These are phyloP conservation scores for Fomitopsis pinicola DNA, from an alignment of 1,284 basidiomycete genomes.

Conservation along the genomic window DNA sequence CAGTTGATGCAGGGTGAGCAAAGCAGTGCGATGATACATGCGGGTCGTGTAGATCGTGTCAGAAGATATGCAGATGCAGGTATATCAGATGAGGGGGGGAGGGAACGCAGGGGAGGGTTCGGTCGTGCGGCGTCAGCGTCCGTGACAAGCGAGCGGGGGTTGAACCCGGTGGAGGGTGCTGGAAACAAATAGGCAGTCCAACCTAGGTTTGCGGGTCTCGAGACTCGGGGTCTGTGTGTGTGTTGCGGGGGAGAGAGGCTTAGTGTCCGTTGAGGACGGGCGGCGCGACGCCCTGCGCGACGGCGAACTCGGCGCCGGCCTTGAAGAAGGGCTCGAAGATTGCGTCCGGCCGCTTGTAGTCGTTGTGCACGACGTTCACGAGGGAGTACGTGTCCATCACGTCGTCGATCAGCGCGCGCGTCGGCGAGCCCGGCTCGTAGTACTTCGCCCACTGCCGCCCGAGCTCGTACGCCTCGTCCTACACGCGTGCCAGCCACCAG, in stretches of 20 bases:
- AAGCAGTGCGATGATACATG: conserved; percentile 1
- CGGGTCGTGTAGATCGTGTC: background rate
- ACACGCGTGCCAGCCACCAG: conserved; percentile 3
- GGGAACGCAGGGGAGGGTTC: background rate
- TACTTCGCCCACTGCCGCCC: conserved; percentile 92
- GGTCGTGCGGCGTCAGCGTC: background rate
- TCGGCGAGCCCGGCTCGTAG: conserved; percentile 77
- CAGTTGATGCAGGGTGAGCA: conserved; percentile 24
- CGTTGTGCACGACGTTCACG: conserved; percentile 97
- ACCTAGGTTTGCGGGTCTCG: conserved; percentile 16
- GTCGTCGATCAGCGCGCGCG: conserved; percentile 72
- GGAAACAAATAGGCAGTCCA: conserved; percentile 24
- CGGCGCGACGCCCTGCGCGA: conserved; percentile 27
- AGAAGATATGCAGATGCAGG: conserved; percentile 1
- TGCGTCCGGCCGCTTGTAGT: conserved; percentile 81
- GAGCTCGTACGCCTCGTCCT: conserved; percentile 97
- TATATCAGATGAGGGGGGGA: background rate
- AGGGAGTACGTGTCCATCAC: conserved; percentile 85
- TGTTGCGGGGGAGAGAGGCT: background rate
- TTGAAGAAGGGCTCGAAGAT: conserved; percentile 88
- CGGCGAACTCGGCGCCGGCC: conserved; percentile 58
- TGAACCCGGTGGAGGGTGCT: conserved; percentile 25
- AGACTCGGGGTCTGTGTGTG: background rate
- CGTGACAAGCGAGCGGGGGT: conserved; percentile 15
- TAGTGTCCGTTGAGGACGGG: conserved; percentile 19